Base-by-base conservation (phyloP, 1,139 yeast genomes). In the Diutina catenulata region DNA sequence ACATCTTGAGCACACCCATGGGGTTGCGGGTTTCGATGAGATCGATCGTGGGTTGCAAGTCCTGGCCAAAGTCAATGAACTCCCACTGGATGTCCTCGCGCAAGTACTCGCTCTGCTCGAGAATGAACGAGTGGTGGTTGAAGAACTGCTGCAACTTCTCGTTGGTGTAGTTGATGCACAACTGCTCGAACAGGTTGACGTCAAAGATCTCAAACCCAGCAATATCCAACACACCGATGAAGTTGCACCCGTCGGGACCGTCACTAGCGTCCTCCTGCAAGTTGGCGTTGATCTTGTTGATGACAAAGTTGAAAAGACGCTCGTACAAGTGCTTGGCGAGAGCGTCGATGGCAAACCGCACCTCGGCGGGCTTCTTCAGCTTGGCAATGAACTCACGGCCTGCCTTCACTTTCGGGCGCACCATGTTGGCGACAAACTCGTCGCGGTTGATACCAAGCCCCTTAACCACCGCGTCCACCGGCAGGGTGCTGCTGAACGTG, bases 191-290 rank as follows among this genome's bases (percentile, higher is more conserved):
- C 1, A 95, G 84, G 53, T 93, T 93, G 43, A 73, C 71, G 41
- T 84, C 79, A 54, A 93, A 93, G 42, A 91, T 91, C 60, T 93
- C 99, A 59, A 91, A 93, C 6, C 98, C 99, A 0, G 97, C 97
- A 50, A 91, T 93, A 64, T 91, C 99, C 42, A 91, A 64, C 3
- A 93, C 93, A 2, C 99, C 98, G 48, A 91, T 86, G 48, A 80
- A 88, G 42, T 80, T 76, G 14, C 54, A 55, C 1, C 24, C 32
- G 9, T 27, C 27, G 5, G 11, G 8, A 11, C 13, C 21, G 20
- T 46, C 43, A 3, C 46, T 39, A n/a, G 43, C 37, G 29, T 52
- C 57, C 22, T 46, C 46, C 10, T 20, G 19, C 36, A 88, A 67
- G 40, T 76, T 80, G n/a, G 65, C 65, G 53, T 93, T 93, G 49